Base-by-base conservation (phyloP, 2,329 filamentous ascomycete species). In the Ascochyta koolunga region DNA sequence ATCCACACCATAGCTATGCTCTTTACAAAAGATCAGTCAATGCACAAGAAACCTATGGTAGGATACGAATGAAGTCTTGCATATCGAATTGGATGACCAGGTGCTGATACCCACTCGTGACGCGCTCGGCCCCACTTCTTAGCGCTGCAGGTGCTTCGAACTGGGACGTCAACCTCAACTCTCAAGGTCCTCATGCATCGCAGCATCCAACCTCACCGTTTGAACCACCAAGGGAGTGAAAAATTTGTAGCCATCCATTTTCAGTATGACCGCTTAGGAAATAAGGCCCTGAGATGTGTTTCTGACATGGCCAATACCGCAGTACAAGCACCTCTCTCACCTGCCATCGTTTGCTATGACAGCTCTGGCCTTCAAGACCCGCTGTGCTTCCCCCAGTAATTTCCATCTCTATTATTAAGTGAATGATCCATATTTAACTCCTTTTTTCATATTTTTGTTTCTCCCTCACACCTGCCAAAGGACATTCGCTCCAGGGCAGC, bases 91-190 rank as follows among this genome's bases (percentile, higher is more conserved):
- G 27, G 3, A 13, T 29, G 11, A 13, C 5, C 4, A 13, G 11
- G 5, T 29, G 2, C 5, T 33, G 15, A 18, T 16, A n/a, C 31
- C 11, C 1, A 38, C 18, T 21, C 29, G 41, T 36, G 11, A 24
- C 27, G 33, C 19, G 33, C n/a, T 25, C n/a, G 29, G 39, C 4
- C 35, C 40, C 48, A 38, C 32, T 32, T 42, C 21, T 38, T 18
- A 13, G n/a, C n/a, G 6, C 5, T 9, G 48, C 48, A 40, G 35
- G 35, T 45, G 40, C 35, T 27, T 21, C 4, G 33, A 13, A 15
- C 27, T 15, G 27, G 45, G 35, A 52, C 37, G 22, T 41, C 36
- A 40, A 41, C 21, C 36, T 18, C 41, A 51, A 27, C 42, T 27
- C 15, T 9, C n/a, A 8, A 33, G 25, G n/a, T 11, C 3, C 22